phyloP scores from a whole-genome alignment of 257 asterid genomes.

The Gynochthodes officinalis region DNA sequence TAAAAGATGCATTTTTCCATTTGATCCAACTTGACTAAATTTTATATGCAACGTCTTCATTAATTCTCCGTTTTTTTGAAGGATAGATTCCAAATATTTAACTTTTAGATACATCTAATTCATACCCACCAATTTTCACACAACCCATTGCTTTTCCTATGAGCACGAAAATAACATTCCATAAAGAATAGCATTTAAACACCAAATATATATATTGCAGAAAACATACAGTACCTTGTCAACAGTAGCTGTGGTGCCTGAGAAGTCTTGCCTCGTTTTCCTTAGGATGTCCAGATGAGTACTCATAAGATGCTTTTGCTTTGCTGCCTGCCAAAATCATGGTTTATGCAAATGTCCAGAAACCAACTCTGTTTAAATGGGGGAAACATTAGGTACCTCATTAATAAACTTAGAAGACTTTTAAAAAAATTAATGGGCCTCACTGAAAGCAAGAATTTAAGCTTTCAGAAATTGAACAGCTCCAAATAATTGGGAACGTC shows the following conservation, averaged over 20 bases:
- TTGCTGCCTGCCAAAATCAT: constrained; percentile 51
- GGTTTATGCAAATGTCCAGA: not conserved
- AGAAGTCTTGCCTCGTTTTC: constrained; percentile 50
- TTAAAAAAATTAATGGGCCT: not conserved
- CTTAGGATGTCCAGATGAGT: constrained; percentile 57
- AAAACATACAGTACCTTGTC: constrained; percentile 38
- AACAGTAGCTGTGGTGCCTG: constrained; percentile 40
- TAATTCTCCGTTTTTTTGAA: too few relatives aligned
- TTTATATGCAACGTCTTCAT: too few relatives aligned
- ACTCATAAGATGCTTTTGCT: constrained; percentile 40
- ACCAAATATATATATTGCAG: too few relatives aligned
- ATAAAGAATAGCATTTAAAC: too few relatives aligned
- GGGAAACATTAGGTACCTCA: not conserved
- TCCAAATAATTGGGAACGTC: not conserved
- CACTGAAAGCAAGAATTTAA: not conserved
- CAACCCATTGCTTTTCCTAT: too few relatives aligned
- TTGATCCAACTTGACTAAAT: too few relatives aligned
- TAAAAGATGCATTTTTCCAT: too few relatives aligned
- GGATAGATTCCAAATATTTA: too few relatives aligned
- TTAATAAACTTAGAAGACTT: not conserved
- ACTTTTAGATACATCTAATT: too few relatives aligned
- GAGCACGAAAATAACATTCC: too few relatives aligned
- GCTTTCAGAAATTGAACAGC: not conserved
- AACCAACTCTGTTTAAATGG: not conserved
- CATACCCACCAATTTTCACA: too few relatives aligned